A percentile compares a stretch with the other conserved stretches of the same genome.
These are phyloP conservation scores for Cytospora mali DNA, from an alignment of 2,329 filamentous ascomycete genomes.

Conservation along the genomic window DNA sequence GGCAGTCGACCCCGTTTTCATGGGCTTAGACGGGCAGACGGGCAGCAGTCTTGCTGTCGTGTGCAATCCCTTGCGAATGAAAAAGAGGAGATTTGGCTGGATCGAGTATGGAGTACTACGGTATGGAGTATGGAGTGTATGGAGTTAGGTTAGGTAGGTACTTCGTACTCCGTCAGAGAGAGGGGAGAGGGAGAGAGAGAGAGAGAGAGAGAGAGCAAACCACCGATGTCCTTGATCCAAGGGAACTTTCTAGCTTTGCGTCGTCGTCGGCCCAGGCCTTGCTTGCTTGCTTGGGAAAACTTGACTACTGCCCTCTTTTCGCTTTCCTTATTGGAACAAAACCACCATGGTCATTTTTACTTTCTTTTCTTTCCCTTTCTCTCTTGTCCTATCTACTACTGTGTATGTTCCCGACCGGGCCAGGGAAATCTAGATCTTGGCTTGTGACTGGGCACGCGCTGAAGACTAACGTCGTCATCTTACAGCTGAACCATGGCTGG, in stretches of 20 bases:
- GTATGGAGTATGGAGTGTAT: background rate
- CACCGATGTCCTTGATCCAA: background rate
- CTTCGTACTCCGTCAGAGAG: background rate
- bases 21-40: background rate
- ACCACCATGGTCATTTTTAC: too few species aligned
- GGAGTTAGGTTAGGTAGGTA: too few species aligned
- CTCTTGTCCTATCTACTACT: background rate
- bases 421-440: background rate
- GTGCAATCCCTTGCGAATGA: background rate
- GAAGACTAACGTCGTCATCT: conserved; percentile 23
- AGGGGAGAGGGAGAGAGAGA: too few species aligned
- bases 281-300: too few species aligned
- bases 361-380: too few species aligned
- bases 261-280: too few species aligned
- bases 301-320: too few species aligned
- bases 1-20: background rate
- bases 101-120: background rate
- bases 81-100: conserved; percentile 3
- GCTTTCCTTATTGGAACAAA: too few species aligned
- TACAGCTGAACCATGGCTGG: conserved; percentile 6
- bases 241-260: background rate
- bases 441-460: conserved; percentile 11
- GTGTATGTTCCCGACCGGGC: background rate
- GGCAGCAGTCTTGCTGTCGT: background rate
- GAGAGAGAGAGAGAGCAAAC: too few species aligned